These are phyloP conservation scores for Teunomyces stri DNA, from an alignment of 805 yeast species.

Conservation along the genomic window DNA sequence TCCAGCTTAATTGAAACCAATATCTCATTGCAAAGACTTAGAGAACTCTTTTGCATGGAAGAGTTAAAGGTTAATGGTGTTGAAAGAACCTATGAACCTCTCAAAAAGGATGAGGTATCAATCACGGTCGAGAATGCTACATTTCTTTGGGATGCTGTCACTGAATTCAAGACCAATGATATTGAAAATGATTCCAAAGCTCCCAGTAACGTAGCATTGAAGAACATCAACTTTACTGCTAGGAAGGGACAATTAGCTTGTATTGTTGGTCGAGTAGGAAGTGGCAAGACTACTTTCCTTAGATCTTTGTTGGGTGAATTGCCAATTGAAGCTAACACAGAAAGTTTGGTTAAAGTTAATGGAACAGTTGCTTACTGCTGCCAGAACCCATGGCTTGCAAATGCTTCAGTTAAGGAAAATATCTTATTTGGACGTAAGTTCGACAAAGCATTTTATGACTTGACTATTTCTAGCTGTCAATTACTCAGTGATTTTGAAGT, in stretches of 20 bases:
- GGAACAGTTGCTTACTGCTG: slow-evolving; percentile 61
- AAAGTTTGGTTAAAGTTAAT: slow-evolving; percentile 13
- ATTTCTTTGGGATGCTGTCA: slow-evolving; percentile 47
- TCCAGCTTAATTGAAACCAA: slow-evolving; percentile 55
- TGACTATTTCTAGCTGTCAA: slow-evolving; percentile 49
- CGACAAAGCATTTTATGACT: slow-evolving; percentile 40
- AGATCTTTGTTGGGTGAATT: slow-evolving; percentile 56
- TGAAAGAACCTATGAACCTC: slow-evolving; percentile 15
- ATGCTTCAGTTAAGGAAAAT: slow-evolving; percentile 49
- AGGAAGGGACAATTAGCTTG: slow-evolving; percentile 55
- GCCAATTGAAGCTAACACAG: slow-evolving; percentile 26
- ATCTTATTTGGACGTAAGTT: slow-evolving; percentile 49
- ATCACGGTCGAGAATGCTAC: slow-evolving; percentile 49
- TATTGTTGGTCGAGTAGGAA: slow-evolving; percentile 65
- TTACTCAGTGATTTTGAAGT: slow-evolving; percentile 45
- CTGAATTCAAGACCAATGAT: slow-evolving; percentile 2
- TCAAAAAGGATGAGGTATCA: slow-evolving; percentile 27
- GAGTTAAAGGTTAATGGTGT: slow-evolving; percentile 27
- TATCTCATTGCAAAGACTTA: slow-evolving; percentile 55
- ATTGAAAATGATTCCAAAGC: slow-evolving; percentile 14
- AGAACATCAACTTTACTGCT: slow-evolving; percentile 48
- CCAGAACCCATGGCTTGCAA: slow-evolving; percentile 56
- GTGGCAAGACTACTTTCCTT: slow-evolving; percentile 63
- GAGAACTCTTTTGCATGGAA: slow-evolving; percentile 42
- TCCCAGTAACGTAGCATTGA: slow-evolving; percentile 29